Conservation (phyloP, 352 stramenopile genomes). For the Phytophthora nicotianae region DNA sequence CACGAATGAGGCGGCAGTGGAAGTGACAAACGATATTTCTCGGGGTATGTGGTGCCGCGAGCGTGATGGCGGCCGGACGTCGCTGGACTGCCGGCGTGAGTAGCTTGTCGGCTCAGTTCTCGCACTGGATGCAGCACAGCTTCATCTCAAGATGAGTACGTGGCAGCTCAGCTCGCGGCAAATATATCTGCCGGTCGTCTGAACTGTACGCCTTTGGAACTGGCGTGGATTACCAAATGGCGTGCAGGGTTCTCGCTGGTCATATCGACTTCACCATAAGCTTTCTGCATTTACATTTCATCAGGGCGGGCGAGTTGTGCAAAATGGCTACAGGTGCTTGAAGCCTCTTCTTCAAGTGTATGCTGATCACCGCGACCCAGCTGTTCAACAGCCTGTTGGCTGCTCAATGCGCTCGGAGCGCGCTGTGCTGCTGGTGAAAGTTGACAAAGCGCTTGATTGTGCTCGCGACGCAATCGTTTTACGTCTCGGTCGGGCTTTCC, state of each 20-base stretch:
- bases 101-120: not conserved
- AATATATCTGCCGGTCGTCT: not conserved
- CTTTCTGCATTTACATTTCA: too few species aligned
- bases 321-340: not conserved
- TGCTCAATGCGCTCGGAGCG: conserved; percentile 11
- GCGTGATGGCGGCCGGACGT: conserved; percentile 3
- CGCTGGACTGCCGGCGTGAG: conserved; percentile 2
- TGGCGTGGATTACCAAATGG: conserved; percentile 1
- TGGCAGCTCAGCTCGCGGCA: not conserved
- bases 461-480: conserved; percentile 2
- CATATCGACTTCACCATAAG: too few species aligned
- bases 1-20: conserved; percentile 13
- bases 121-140: not conserved
- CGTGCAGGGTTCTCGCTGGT: too few species aligned
- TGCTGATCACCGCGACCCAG: conserved; percentile 25
- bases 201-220: not conserved
- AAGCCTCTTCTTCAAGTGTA: not conserved
- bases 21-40: conserved; percentile 8
- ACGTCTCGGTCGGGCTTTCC: conserved; percentile 6
- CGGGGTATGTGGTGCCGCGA: conserved; percentile 5
- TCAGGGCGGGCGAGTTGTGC: too few species aligned
- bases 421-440: conserved; percentile 3
- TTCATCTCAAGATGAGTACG: conserved; percentile 4
- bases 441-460: conserved; percentile 13
- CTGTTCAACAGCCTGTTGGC: too few species aligned